Conservation (phyloP, 345 rosid genomes). For the Ceriops zippeliana region DNA sequence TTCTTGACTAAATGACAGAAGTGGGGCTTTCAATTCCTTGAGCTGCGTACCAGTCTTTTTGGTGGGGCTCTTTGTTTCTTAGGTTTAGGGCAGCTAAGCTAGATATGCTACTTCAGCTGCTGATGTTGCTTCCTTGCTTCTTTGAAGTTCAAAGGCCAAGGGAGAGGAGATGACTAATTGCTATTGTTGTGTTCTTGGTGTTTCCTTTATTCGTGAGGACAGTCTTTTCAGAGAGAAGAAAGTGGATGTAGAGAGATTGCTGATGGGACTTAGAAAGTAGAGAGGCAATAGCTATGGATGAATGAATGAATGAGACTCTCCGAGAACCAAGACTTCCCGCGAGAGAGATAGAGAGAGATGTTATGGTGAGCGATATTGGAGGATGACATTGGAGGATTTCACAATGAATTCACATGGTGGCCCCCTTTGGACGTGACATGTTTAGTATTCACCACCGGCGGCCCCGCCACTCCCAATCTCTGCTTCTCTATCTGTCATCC, state of each 20-base stretch:
- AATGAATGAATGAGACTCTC: background rate
- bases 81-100: background rate
- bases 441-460: constrained; percentile 28
- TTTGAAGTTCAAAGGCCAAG: background rate
- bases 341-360: background rate
- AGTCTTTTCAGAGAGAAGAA: background rate
- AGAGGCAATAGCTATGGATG: constrained; percentile 3
- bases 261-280: constrained; percentile 20
- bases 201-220: constrained; percentile 13
- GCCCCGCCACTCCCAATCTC: constrained; percentile 23
- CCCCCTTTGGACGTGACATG: constrained; percentile 14
- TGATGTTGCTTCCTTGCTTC: no score
- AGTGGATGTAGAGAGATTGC: background rate
- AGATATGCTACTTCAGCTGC: background rate
- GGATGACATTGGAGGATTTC: background rate
- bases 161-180: background rate
- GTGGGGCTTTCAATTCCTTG: background rate
- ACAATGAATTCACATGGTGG: constrained; percentile 19
- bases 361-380: constrained; percentile 1
- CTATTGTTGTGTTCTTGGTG: background rate
- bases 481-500: no score
- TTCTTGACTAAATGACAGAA: background rate
- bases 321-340: no score
- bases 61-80: background rate
- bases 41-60: no score